Base-by-base conservation (phyloP, 2,329 filamentous ascomycete species). In the Colletotrichum zoysiae region DNA sequence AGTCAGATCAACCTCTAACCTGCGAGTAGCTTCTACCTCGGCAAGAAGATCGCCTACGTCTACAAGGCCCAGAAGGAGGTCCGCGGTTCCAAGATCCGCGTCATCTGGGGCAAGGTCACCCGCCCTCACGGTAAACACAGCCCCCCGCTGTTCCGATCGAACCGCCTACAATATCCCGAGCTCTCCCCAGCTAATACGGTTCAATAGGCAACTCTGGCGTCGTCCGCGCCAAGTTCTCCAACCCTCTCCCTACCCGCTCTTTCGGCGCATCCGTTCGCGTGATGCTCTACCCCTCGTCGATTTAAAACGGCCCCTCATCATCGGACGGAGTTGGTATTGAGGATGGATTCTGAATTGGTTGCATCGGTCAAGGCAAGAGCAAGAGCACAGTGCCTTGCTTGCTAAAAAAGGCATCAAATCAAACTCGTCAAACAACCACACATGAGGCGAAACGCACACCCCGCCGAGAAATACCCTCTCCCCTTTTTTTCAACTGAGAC, bases 21-120 rank as follows among this genome's bases (percentile, higher is more conserved):
- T 48, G 68, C 57, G 61, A 73, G 71, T 78, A 89, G 88, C 87
- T 98, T 98, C 93, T 99, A 99, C 89, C 89, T 94, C 78, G 96
- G 96, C 88, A 99, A 99, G 93, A 95, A 95, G 89, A 91, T 98
- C 84, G 96, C 96, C 84, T 99, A 95, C 86, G 95, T 99, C 86
- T 99, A 98, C 91, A 94, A 95, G 83, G 95, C 92, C 80, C 92
- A 94, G 87, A 95, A 92, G 87, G 94, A 97, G 89, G 90, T 97
- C 83, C 93, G 95, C 82, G 96, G 96, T 84, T 95, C 95, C 85
- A 98, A 98, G 92, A 97, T 98, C 88, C 92, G 95, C 83, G 93
- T 98, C 80, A 98, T 98, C 89, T 98, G 95, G 95, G 95, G 95
- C 89, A 98, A 97, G 90, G 92, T 98, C 84, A 97, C 94, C 84